Evolutionary conservation across 1,284 basidiomycete genomes (phyloP), one percentile per base, ranked within the genome.

Genomic region (Coriolopsis trogii): DNA sequence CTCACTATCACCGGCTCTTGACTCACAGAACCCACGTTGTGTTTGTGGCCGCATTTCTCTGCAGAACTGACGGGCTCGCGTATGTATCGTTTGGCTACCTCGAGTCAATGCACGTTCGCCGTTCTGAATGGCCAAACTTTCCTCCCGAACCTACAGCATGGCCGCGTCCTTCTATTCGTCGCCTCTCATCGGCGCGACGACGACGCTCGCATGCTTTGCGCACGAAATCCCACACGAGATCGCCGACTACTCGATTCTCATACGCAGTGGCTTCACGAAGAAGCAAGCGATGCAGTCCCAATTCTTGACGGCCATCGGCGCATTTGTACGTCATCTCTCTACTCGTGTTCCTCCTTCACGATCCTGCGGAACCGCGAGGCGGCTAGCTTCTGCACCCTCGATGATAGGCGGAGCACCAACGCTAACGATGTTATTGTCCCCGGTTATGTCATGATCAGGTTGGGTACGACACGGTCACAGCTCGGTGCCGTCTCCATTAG

Each of bases 171-270:
- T 95, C 74, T 94, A 94, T 68, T 91, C 90, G 18, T 90, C 88
- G 31, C 92, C 92, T 2, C 76, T 92, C 45, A 91, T 95, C 59
- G 92, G 92, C 36, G 92, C 92, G 31, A 93, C 92, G 44, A 94
- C 92, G 2, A 93, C 92, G 10, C 79, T 95, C 40, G 93, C 93
- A 15, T 94, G 92, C 64, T 94, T 95, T 66, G 91, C 91, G 6
- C 92, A 95, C 68, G 92, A 95, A 70, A 93, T 94, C 48, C 91
- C 91, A 15, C 91, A 93, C 64, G 91, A 93, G 76, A 94, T 95
- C 53, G 93, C 92, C 16, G 92, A 95, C 69, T 94, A 94, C 66
- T 93, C 90, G 15, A 94, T 95, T 62, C 75, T 94, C 30, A 83
- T 93, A 45, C 88, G 93, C 48, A 92, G 89, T 58, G 92, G 92